phyloP scores from a whole-genome alignment of 2,329 filamentous ascomycete species.

The Fusarium armeniacum region DNA sequence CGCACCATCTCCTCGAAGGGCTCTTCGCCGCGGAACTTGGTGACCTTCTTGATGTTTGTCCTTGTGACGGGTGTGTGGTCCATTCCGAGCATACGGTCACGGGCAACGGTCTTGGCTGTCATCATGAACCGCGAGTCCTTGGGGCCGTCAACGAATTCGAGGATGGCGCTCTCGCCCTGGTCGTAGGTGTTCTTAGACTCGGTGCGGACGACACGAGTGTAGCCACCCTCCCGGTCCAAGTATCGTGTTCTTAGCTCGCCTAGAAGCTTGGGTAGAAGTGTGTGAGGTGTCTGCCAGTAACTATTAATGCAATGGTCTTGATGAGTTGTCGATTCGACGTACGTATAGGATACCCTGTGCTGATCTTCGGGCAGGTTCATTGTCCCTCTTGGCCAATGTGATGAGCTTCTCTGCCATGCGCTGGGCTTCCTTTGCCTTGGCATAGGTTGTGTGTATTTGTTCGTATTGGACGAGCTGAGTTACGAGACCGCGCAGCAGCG shows the following conservation, averaged over 20 bases:
- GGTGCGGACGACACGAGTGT: slow-evolving; percentile 93
- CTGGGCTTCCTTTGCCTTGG: slow-evolving; percentile 98
- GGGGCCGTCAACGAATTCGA: slow-evolving; percentile 94
- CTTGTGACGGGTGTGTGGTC: slow-evolving; percentile 78
- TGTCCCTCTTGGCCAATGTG: slow-evolving; percentile 93
- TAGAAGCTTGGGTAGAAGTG: slow-evolving; percentile 88
- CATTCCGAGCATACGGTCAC: slow-evolving; percentile 68
- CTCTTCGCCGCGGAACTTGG: slow-evolving; percentile 78
- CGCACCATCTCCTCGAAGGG: slow-evolving; percentile 76
- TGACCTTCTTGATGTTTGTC: slow-evolving; percentile 87
- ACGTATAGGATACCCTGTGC: slow-evolving; percentile 91
- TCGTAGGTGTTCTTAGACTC: slow-evolving; percentile 87
- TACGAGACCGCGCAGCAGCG: slow-evolving; percentile 94
- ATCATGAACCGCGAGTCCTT: slow-evolving; percentile 95
- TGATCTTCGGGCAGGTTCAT: slow-evolving; percentile 80
- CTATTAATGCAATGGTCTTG: slow-evolving; percentile 25
- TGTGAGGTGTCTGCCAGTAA: slow-evolving; percentile 70
- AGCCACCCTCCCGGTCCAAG: slow-evolving; percentile 83
- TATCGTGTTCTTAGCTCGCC: slow-evolving; percentile 86
- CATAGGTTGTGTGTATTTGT: slow-evolving; percentile 93
- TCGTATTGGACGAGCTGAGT: slow-evolving; percentile 95
- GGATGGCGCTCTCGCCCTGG: slow-evolving; percentile 89
- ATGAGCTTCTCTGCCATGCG: slow-evolving; percentile 93
- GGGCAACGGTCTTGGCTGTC: slow-evolving; percentile 86
- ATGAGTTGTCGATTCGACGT: slow-evolving; percentile 56